Conservation (phyloP, 345 rosid species). For the Pelargonium nanum region DNA sequence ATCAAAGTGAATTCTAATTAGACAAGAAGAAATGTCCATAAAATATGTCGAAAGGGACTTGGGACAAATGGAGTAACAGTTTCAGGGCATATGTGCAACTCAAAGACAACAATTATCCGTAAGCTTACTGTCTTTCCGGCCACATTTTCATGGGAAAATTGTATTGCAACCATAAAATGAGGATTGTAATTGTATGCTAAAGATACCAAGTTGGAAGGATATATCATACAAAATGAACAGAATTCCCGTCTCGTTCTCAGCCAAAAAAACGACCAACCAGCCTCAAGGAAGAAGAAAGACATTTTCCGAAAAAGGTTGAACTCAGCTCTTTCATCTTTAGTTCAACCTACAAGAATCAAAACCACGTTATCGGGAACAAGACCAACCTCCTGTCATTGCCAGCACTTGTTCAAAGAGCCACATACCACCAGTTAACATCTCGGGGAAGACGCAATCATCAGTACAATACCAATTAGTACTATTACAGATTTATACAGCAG, state of each 20-base stretch:
- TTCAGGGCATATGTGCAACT: too few species aligned
- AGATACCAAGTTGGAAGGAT: constrained; percentile 1
- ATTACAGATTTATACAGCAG: constrained; percentile 15
- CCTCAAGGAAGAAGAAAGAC: constrained; percentile 3
- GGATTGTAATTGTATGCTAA: constrained; percentile 5
- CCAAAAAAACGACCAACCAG: neutral
- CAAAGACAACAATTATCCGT: too few species aligned
- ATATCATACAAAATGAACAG: constrained; percentile 10
- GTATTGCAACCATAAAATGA: constrained; percentile 9
- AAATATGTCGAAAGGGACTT: too few species aligned
- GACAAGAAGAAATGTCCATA: too few species aligned
- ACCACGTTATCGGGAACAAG: neutral
- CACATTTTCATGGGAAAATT: constrained; percentile 10
- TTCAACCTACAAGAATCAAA: neutral
- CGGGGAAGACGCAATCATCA: neutral
- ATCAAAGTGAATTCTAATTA: too few species aligned
- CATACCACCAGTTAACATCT: constrained; percentile 8
- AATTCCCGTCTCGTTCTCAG: constrained; percentile 3
- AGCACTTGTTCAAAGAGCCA: constrained; percentile 8
- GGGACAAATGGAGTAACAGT: too few species aligned
- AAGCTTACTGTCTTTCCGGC: neutral
- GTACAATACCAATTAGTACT: constrained; percentile 2
- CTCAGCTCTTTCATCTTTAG: too few species aligned
- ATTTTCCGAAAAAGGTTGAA: neutral
- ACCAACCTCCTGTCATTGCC: constrained; percentile 8